Base-by-base conservation (phyloP, 2,329 filamentous ascomycete genomes). In the Xylaria sp. region DNA sequence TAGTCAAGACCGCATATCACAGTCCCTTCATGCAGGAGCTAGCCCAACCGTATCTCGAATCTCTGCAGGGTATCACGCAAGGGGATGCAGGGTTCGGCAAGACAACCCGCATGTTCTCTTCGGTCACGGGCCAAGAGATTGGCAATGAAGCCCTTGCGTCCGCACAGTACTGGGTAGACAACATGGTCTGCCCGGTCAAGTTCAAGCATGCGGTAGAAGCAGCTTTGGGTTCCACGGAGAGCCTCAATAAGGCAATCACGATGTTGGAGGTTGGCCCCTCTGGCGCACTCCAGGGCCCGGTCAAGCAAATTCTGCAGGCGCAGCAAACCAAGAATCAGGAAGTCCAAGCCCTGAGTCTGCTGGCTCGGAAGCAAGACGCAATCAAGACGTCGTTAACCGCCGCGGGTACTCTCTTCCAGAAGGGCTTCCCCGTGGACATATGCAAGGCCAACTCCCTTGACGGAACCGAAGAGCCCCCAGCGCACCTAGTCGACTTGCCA, bases 1-100 rank as follows among this genome's bases (percentile, higher is more conserved):
- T 67, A 4, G 73, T 76, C 17, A 72, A 75, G 46, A 71, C 67
- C 2, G 76, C 76, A 0, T 79, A 77, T 54, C 76, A 79, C 61
- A 76, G 74, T 0, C 69, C 68, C 24, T 73, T 73, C 53, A 76
- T 76, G 73, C 61, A 67, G 20, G 63, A 67, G 18, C 60, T 71
- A 11, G 69, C 66, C 1, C 67, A 69, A 29, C 65, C 67, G 11
- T 75, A 75, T 48, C 57, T 64, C 21, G 61, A 63, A 46, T 69
- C 56, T 37, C 63, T 60, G 63, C 58, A 50, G 54, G 61, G 50
- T 48, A 64, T 65, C 44, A 54, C 49, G 29, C 51, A 50, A 50
- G 39, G 24, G 17, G 45, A 37, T 24, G 42, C 50, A 24, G 54
- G 55, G 18, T 44, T 52, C 37, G 19, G 46, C 39, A 60, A 52